Evolutionary conservation across 176 grass and related monocot genomes (phyloP).

Genomic region (Thalia dealbata): DNA sequence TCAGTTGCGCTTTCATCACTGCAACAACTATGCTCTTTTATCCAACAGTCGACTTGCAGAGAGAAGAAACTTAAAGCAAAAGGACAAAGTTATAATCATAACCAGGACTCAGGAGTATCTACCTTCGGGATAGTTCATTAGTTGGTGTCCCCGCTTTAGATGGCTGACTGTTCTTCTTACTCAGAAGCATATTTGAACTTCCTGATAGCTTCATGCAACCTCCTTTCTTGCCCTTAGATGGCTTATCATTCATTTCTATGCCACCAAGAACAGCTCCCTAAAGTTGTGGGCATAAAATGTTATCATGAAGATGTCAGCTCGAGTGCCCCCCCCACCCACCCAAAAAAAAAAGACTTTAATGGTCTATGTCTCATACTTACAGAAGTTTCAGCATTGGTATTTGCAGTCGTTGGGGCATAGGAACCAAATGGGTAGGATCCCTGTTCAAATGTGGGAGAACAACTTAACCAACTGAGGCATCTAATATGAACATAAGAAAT

Average conservation of each 20-base stretch:
- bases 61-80: conserved; percentile 3
- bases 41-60: conserved; percentile 26
- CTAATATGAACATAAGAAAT: not conserved
- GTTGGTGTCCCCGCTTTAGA: conserved; percentile 59
- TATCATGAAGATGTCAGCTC: conserved; percentile 10
- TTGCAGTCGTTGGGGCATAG: conserved; percentile 56
- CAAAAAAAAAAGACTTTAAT: not conserved
- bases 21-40: conserved; percentile 29
- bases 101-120: conserved; percentile 14
- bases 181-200: conserved; percentile 88
- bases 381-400: conserved; percentile 55
- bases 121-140: conserved; percentile 73
- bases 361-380: conserved; percentile 38
- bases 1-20: conserved; percentile 82
- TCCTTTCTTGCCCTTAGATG: conserved; percentile 72
- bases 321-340: no score
- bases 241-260: conserved; percentile 55
- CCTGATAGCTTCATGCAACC: conserved; percentile 72
- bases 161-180: conserved; percentile 49
- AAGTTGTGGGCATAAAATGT: conserved; percentile 25
- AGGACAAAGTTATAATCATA: not conserved
- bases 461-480: not conserved
- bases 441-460: conserved; percentile 29
- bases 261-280: conserved; percentile 38
- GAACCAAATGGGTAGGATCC: conserved; percentile 70